These are phyloP conservation scores for Solanum tarapatanum DNA, from an alignment of 257 asterid species.

Conservation along the genomic window DNA sequence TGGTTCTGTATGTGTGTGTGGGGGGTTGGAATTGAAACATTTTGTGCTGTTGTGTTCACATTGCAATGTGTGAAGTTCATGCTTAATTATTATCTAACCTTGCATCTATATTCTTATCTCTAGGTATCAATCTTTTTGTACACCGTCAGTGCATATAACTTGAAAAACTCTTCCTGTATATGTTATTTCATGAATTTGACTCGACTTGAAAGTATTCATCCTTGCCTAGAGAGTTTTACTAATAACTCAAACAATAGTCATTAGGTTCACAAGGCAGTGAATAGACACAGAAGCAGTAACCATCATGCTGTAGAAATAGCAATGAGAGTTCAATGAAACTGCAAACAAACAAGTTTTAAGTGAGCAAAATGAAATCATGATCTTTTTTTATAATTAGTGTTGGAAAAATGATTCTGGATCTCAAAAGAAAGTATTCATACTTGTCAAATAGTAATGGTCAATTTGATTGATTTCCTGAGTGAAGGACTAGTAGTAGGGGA, in stretches of 20 bases:
- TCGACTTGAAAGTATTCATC: not conserved
- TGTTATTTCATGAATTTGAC: not conserved
- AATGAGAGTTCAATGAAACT: not conserved
- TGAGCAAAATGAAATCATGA: not conserved
- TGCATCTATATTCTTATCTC: not conserved
- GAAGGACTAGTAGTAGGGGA: not conserved
- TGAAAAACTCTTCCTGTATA: not conserved
- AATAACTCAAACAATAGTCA: not conserved
- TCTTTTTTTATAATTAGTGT: not conserved
- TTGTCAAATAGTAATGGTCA: not conserved
- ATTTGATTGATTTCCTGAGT: not conserved
- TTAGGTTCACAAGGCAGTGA: not conserved
- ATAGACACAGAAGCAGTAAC: not conserved
- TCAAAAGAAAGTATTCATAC: too few relatives aligned
- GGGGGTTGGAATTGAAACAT: not conserved
- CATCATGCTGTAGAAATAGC: not conserved
- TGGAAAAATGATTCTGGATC: too few relatives aligned
- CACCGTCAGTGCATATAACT: not conserved
- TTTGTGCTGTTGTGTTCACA: not conserved
- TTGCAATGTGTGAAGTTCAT: not conserved
- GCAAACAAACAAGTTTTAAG: not conserved
- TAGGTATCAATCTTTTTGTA: not conserved
- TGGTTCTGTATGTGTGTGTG: not conserved
- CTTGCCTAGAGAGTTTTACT: not conserved
- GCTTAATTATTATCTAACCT: not conserved